phyloP scores from a whole-genome alignment of 768 basidiomycete genomes.

The Suillus bovinus region DNA sequence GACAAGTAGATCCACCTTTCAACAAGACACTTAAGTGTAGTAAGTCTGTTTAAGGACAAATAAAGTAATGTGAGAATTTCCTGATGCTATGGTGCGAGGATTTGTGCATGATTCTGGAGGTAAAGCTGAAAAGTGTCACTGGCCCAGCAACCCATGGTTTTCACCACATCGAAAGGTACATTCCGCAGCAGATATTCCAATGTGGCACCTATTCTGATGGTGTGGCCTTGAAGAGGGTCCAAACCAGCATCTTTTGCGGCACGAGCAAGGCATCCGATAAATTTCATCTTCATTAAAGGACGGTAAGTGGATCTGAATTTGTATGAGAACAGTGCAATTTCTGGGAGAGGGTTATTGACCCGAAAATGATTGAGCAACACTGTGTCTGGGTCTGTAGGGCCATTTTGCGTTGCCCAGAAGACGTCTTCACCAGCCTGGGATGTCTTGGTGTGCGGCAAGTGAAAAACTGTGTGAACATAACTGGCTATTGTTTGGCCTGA shows the following conservation, averaged over 20 bases:
- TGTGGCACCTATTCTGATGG: conserved; percentile 30
- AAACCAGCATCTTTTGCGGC: not conserved
- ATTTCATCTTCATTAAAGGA: conserved; percentile 29
- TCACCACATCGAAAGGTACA: conserved; percentile 37
- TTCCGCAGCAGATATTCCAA: conserved; percentile 39
- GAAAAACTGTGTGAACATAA: conserved; percentile 16
- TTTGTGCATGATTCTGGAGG: conserved; percentile 27
- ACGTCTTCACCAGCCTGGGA: conserved; percentile 32
- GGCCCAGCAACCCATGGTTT: conserved; percentile 36
- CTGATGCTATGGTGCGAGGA: conserved; percentile 33
- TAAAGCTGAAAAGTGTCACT: conserved; percentile 34
- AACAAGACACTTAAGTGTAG: too few relatives aligned
- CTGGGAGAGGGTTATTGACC: conserved; percentile 26
- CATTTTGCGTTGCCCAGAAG: conserved; percentile 32
- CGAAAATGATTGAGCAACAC: conserved; percentile 28
- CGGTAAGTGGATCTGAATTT: conserved; percentile 1
- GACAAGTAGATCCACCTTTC: too few relatives aligned
- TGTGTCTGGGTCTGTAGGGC: conserved; percentile 23
- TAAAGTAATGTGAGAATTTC: too few relatives aligned
- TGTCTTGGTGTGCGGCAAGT: conserved; percentile 15
- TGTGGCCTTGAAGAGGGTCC: conserved; percentile 22
- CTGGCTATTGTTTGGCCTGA: conserved; percentile 4
- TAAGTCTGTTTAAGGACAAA: too few relatives aligned
- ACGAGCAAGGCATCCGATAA: conserved; percentile 20
- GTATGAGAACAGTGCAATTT: conserved; percentile 33